Evolutionary conservation across 257 asterid genomes (phyloP), one percentile per base, ranked within the genome.

Genomic region (Dorcoceras hygrometricum): DNA sequence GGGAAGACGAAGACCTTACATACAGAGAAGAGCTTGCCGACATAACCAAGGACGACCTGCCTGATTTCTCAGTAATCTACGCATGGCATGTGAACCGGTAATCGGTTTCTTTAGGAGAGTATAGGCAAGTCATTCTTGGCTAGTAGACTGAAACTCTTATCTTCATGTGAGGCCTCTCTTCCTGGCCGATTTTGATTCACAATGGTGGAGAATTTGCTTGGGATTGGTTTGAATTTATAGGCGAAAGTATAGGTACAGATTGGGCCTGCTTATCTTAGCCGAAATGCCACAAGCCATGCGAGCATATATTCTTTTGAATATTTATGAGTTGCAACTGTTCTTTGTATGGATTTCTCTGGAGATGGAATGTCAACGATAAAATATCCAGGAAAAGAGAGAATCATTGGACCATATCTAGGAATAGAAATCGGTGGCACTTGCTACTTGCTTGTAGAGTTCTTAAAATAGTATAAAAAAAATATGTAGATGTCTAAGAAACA

Each of bases 81-180:
- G n/a, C n/a, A n/a, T n/a, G n/a, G 26, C 23, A 8, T 29, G 46
- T 60, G 2, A 4, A n/a, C 36, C 60, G 12, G 19, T 31, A 19
- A 22, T 4, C 18, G 31, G 10, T 34, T 4, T 28, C 14, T 19
- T 2, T 54, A 12, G 3, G 32, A 4, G 22, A 58, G 4, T 59
- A 16, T 16, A 59, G 73, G 73, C 73, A 69, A 59, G 60, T 22
- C 74, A 70, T 70, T 62, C 74, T 50, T 70, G 74, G 74, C 74
- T 70, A 70, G 50, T 29, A 70, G 61, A 43, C 68, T 3, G 25
- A 51, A 61, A 62, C 43, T 70, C 62, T 61, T 70, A 18, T 48
- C 68, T 60, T 70, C 63, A 70, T 61, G 74, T 62, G 55, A 70
- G 62, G 19, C 56, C 26, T 31, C 8, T 61, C 74, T 50, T 70